A percentile compares a stretch with the other conserved stretches of the same genome.
These are phyloP conservation scores for Calonectria hongkongensis DNA, from an alignment of 2,329 filamentous ascomycete genomes.

Conservation along the genomic window DNA sequence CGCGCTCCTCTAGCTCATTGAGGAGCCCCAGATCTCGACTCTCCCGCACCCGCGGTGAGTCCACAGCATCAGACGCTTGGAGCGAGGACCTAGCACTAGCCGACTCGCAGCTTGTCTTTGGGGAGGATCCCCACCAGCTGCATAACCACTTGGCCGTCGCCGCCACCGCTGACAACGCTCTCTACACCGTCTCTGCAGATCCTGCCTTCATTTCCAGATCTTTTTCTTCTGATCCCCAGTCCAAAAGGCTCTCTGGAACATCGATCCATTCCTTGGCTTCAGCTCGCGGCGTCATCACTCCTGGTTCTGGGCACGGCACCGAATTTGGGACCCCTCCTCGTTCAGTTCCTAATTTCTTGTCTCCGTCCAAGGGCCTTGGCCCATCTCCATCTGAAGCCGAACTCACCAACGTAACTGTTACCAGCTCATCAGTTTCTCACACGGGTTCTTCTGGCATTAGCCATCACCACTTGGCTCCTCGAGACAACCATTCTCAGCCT, in stretches of 20 bases:
- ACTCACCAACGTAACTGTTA: slow-evolving; percentile 72
- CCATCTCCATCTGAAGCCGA: slow-evolving; percentile 70
- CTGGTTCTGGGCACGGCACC: slow-evolving; percentile 72
- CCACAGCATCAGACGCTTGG: slow-evolving; percentile 64
- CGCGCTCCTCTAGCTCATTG: slow-evolving; percentile 66
- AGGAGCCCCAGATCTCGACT: slow-evolving; percentile 65
- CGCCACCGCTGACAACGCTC: slow-evolving; percentile 50
- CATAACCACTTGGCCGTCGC: slow-evolving; percentile 62
- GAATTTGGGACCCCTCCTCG: slow-evolving; percentile 66
- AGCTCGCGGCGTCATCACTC: slow-evolving; percentile 69
- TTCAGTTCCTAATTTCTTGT: slow-evolving; percentile 67
- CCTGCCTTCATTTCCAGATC: slow-evolving; percentile 66
- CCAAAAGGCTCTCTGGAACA: slow-evolving; percentile 82
- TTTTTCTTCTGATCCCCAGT: slow-evolving; percentile 71
- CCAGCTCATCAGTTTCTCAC: slow-evolving; percentile 68
- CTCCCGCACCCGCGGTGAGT: slow-evolving; percentile 65
- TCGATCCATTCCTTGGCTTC: slow-evolving; percentile 83
- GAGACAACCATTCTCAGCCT: slow-evolving; percentile 63
- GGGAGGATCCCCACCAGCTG: slow-evolving; percentile 70
- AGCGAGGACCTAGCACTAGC: slow-evolving; percentile 61
- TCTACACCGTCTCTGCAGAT: slow-evolving; percentile 67
- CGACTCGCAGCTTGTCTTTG: slow-evolving; percentile 65
- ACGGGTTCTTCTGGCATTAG: slow-evolving; percentile 63
- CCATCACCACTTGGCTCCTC: slow-evolving; percentile 68
- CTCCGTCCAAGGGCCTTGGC: slow-evolving; percentile 64